Percentiles rank a stretch among this genome's conserved stretches.
These are phyloP conservation scores for Phytophthora litchii DNA, from an alignment of 352 stramenopile genomes.

Conservation along the genomic window DNA sequence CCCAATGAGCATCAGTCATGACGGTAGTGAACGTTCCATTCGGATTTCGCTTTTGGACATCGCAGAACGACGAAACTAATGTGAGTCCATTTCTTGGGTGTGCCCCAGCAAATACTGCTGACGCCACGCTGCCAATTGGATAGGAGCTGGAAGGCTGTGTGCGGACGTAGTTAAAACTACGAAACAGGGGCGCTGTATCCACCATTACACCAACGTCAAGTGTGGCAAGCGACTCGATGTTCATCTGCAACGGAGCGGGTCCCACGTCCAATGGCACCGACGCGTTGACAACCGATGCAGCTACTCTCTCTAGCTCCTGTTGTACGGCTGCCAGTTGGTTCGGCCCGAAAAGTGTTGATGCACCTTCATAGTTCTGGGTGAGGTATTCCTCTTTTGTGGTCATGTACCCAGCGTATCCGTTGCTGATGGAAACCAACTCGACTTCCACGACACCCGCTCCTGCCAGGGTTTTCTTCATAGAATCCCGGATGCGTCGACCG, in stretches of 20 bases:
- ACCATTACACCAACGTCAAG: no score
- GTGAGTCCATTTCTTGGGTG: slow-evolving; percentile 55
- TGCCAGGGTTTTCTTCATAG: slow-evolving; percentile 33
- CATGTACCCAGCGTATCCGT: slow-evolving; percentile 70
- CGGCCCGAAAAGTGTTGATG: slow-evolving; percentile 72
- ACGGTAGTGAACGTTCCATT: slow-evolving; percentile 33
- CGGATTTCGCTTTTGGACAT: slow-evolving; percentile 42
- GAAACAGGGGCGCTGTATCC: background rate
- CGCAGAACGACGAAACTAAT: slow-evolving; percentile 51
- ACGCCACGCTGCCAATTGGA: slow-evolving; percentile 37
- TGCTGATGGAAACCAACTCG: slow-evolving; percentile 57
- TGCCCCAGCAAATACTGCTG: slow-evolving; percentile 45
- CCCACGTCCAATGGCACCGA: background rate
- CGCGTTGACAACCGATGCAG: background rate
- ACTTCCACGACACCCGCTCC: slow-evolving; percentile 43
- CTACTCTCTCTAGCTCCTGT: slow-evolving; percentile 53
- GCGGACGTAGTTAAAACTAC: slow-evolving; percentile 33
- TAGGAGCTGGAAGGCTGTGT: slow-evolving; percentile 35
- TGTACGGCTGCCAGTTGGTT: slow-evolving; percentile 67
- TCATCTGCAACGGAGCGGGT: background rate
- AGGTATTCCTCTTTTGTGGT: slow-evolving; percentile 70
- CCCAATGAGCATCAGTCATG: slow-evolving; percentile 64
- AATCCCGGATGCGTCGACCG: slow-evolving; percentile 49
- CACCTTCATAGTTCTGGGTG: slow-evolving; percentile 71
- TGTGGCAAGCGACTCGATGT: background rate